These are phyloP conservation scores for Lactifluus volemus DNA, from an alignment of 768 basidiomycete species.

Conservation along the genomic window DNA sequence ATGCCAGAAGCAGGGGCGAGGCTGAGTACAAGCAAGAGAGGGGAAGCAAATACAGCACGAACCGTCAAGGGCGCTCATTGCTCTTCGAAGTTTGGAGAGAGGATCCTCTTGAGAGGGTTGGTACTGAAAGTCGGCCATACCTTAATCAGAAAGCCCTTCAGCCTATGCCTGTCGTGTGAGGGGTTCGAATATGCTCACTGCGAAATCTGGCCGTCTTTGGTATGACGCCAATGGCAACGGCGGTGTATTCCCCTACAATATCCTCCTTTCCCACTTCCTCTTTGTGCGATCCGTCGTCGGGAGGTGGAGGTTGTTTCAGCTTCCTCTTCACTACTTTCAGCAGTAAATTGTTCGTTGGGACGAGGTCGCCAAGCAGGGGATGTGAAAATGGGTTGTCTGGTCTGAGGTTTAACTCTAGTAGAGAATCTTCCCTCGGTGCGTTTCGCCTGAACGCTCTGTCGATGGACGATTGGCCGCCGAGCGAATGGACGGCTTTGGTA, in stretches of 20 bases:
- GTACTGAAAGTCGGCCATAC: slow-evolving; percentile 92
- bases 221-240: slow-evolving; percentile 65
- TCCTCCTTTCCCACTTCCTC: not conserved
- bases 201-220: slow-evolving; percentile 83
- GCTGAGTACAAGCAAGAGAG: not conserved
- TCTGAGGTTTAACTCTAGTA: slow-evolving; percentile 70
- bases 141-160: slow-evolving; percentile 31
- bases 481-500: slow-evolving; percentile 48
- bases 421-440: slow-evolving; percentile 48
- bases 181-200: slow-evolving; percentile 42
- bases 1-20: not conserved
- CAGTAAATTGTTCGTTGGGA: slow-evolving; percentile 71
- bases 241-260: slow-evolving; percentile 59
- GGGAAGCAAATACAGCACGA: slow-evolving; percentile 18
- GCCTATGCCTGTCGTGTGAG: not conserved
- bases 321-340: slow-evolving; percentile 75
- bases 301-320: slow-evolving; percentile 32
- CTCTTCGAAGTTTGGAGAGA: slow-evolving; percentile 53
- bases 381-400: slow-evolving; percentile 73
- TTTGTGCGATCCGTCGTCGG: slow-evolving; percentile 14
- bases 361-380: slow-evolving; percentile 74
- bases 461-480: slow-evolving; percentile 63
- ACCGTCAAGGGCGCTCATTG: slow-evolving; percentile 84
- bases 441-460: slow-evolving; percentile 71
- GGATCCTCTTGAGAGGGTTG: slow-evolving; percentile 67